Evolutionary conservation across 306 rosid genomes (phyloP), one percentile per base, ranked within the genome.

Genomic region (Medicago lupulina): DNA sequence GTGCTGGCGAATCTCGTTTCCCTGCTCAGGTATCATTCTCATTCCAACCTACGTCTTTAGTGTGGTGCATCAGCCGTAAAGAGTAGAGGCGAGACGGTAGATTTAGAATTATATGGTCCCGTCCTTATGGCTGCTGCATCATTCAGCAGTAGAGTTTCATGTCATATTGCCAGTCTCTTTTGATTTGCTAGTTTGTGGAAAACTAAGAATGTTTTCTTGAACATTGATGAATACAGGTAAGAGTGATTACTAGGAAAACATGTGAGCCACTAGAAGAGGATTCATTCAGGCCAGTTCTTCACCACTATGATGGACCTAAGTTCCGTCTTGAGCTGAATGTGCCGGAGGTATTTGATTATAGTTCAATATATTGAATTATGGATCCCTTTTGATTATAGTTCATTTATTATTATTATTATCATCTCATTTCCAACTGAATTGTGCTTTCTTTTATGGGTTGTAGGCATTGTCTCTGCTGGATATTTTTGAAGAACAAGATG

Each of bases 271-370:
- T 96, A 4, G 99, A 96, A 68, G 99, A 96, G 86, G 99, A 96
- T 70, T 92, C 99, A 13, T 96, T 96, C 86, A 88, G 99, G 91
- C 99, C 99, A 83, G 89, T 96, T 76, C 99, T 96, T 79, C 98
- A 96, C 67, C 99, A 96, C 79, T 96, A 96, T 39, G 99, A 96
- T 58, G 99, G 99, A 18, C 99, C 99, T n/a, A 96, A 96, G 76
- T 96, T 96, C 69, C 97, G 99, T 17, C 99, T 96, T 50, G 99
- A 96, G 58, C 89, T 96, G 3, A 96, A 84, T 51, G 85, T 96
- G 31, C 97, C 99, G 0, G 99, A 96, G 98, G 98, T 94, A 75
- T 49, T 73, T 31, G 14, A n/a, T 50, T n/a, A n/a, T n/a, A n/a
- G 43, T 15, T 23, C 0, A 51, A 17, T 70, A 38, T 64, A 23